These are phyloP conservation scores for Dendrocalamus sinicus DNA, from an alignment of 176 grass and related monocot species.

Conservation along the genomic window DNA sequence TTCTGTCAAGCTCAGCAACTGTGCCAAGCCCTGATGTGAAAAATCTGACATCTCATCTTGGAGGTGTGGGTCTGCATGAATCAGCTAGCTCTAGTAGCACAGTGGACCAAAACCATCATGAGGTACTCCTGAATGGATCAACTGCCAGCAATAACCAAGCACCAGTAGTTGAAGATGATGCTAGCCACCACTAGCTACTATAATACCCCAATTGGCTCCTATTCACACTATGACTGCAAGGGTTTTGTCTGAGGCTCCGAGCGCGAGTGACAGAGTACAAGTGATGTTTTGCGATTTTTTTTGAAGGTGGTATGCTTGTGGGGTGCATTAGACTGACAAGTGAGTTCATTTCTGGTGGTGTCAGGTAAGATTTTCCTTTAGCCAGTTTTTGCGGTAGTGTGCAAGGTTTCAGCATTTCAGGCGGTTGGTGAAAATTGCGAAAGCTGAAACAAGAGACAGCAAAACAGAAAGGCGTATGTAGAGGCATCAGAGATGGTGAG, in stretches of 20 bases:
- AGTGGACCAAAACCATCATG: constrained; percentile 13
- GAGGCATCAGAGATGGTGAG: not conserved
- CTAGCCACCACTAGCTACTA: constrained; percentile 12
- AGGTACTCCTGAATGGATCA: constrained; percentile 41
- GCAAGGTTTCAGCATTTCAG: constrained; percentile 33
- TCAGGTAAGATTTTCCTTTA: constrained; percentile 42
- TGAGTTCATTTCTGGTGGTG: constrained; percentile 26
- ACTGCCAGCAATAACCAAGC: constrained; percentile 44
- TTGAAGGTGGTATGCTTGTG: constrained; percentile 29
- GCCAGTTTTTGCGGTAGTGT: constrained; percentile 31
- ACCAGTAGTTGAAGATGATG: constrained; percentile 32
- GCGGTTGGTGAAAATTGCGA: constrained; percentile 20
- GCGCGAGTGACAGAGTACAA: constrained; percentile 43
- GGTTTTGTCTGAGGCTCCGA: constrained; percentile 40
- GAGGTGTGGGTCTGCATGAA: constrained; percentile 35
- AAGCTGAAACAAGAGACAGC: constrained; percentile 5
- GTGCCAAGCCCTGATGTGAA: constrained; percentile 32
- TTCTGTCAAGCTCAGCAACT: constrained; percentile 27
- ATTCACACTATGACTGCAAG: constrained; percentile 52
- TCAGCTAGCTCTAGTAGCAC: constrained; percentile 27
- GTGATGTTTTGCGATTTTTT: constrained; percentile 46
- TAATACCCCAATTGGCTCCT: constrained; percentile 1
- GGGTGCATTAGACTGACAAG: constrained; percentile 49
- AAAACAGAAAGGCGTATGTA: constrained; percentile 16
- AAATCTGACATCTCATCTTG: constrained; percentile 49